Base-by-base conservation (phyloP, 805 yeast species). In the Sugiyamaella boreocaroliniensis region DNA sequence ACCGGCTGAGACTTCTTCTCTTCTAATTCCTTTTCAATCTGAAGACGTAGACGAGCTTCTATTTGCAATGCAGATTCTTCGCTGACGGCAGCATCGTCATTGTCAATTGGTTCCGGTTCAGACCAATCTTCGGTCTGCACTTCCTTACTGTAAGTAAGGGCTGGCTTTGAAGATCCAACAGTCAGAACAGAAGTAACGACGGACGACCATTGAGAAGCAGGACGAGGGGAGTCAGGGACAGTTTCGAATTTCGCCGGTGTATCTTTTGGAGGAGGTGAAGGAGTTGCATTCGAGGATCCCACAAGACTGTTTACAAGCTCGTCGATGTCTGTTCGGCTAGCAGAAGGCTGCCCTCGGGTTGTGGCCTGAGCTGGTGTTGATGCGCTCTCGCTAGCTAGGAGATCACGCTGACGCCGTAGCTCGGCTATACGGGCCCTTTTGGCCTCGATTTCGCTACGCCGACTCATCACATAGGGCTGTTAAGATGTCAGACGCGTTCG, bases 371-470 rank as follows among this genome's bases (percentile, higher is more conserved):
- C 12, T 11, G 7, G 1, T 14, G 32, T 19, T 15, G 12, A 20
- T 47, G 11, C 50, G 29, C 16, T 51, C 55, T 29, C 45, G 18
- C 14, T 50, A 2, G 29, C 20, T 46, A 10, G 18, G 16, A 10
- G 57, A 10, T 70, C 76, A 32, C 84, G 63, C 58, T 72, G 75
- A 40, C 71, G 72, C 37, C 80, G 67, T n/a, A 82, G 69, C 63
- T 77, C 79, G 32, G 78, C 78, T 34, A 82, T 64, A 50, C 75
- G 71, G 45, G 71, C 75, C 52, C 73, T 69, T 57, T 81, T 80
- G 50, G 77, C 78, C 60, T 81, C 85, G 43, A 82, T 72, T 58
- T 75, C 75, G 48, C 69, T 74, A 40, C 65, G 56, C 55, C 77
- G 61, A 48, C 61, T 64, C 55, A 51, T 55, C 56, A 43, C 43